These are phyloP conservation scores for Solanum tarijense DNA, from an alignment of 257 asterid species.

Conservation along the genomic window DNA sequence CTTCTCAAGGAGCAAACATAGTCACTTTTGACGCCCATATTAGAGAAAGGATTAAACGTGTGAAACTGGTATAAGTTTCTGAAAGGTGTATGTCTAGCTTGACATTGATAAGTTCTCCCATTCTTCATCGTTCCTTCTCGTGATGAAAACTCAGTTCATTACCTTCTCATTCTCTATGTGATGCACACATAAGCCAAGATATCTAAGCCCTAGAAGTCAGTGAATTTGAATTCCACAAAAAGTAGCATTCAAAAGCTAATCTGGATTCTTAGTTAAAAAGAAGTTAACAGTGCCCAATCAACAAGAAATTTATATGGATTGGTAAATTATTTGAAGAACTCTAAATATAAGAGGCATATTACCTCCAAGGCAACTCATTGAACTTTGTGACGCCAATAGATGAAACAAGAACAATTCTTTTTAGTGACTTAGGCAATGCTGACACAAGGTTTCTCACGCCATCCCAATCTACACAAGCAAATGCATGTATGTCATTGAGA, in stretches of 20 bases:
- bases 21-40: not conserved
- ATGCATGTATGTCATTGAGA: not conserved
- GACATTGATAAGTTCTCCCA: not conserved
- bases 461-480: slow-evolving; percentile 69
- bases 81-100: not conserved
- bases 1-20: not conserved
- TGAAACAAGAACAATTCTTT: slow-evolving; percentile 82
- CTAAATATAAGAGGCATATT: not conserved
- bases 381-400: slow-evolving; percentile 88
- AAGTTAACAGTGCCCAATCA: not conserved
- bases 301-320: not conserved
- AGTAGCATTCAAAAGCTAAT: not conserved
- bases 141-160: not conserved
- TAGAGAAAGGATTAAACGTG: not conserved
- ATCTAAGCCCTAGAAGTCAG: not conserved
- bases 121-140: not conserved
- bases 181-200: not conserved
- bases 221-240: not conserved
- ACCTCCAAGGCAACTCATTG: slow-evolving; percentile 96
- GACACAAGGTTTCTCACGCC: slow-evolving; percentile 86
- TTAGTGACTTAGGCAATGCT: slow-evolving; percentile 54
- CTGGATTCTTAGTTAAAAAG: not conserved
- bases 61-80: not conserved
- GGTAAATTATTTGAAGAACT: not conserved
- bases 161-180: not conserved